Base-by-base conservation (phyloP, 805 yeast species). In the Komagataella populi region DNA sequence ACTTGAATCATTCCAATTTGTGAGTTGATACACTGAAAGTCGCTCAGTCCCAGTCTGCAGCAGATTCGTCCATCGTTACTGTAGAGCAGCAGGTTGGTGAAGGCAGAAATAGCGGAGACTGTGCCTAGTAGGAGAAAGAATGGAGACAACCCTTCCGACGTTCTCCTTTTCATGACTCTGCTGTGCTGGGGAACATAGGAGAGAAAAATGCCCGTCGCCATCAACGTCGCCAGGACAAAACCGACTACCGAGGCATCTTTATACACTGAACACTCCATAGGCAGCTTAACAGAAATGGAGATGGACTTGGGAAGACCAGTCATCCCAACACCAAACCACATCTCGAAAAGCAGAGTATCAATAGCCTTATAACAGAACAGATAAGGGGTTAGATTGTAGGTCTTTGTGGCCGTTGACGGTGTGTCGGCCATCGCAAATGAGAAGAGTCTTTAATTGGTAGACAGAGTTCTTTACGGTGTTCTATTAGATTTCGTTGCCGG, bases 111-210 rank as follows among this genome's bases (percentile, higher is more conserved):
- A n/a, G 86, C 81, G 18, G 90, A 78, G 48, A 82, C 63, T 4
- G 83, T 76, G 3, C 93, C 93, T 45, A 88, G 71, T 12, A 87
- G 65, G 36, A 87, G 69, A 60, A 81, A 87, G 57, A 75, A 71
- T 10, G 90, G 86, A 4, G 90, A 83, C 20, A 87, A 68, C 4
- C 96, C 96, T 60, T 86, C 89, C 10, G 90, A 80, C 5, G 88
- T 74, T 49, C 74, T 65, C 49, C 88, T 73, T 17, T 61, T 57
- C 50, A 77, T 63, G 51, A 87, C 80, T 47, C 81, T 74, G 46
- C 70, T 52, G 62, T 83, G 87, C 66, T 87, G 96, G 0, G 96
- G 96, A 3, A 82, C 50, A 61, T 87, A 87, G 47, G 91, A 83
- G 8, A 73, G 57, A 39, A 81, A 76, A 6, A 87, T 85, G 3